These are phyloP conservation scores for Claviceps pusilla DNA, from an alignment of 2,329 filamentous ascomycete genomes.

Conservation along the genomic window DNA sequence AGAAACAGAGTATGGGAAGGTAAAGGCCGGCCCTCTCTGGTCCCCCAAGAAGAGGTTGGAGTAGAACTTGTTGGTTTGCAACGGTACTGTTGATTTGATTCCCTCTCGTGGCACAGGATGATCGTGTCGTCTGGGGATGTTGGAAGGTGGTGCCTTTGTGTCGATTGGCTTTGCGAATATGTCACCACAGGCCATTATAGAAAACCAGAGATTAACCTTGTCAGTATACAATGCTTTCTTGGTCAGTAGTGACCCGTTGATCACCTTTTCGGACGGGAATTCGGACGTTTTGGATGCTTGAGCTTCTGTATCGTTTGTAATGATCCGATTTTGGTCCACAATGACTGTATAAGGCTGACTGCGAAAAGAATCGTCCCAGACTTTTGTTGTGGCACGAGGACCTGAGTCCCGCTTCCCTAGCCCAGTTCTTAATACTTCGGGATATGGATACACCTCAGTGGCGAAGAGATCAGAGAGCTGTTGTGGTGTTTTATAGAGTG, in stretches of 20 bases:
- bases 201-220: neutral
- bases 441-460: neutral
- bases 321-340: neutral
- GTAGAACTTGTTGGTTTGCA: slow-evolving; percentile 70
- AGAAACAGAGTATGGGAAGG: slow-evolving; percentile 57
- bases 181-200: slow-evolving; percentile 21
- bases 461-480: neutral
- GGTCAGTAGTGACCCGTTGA: neutral
- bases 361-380: neutral
- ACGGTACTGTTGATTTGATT: slow-evolving; percentile 31
- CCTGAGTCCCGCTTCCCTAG: neutral
- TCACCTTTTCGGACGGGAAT: no score
- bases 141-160: slow-evolving; percentile 32
- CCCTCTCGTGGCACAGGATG: slow-evolving; percentile 44
- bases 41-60: slow-evolving; percentile 64
- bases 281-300: neutral
- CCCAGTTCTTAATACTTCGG: neutral
- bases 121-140: slow-evolving; percentile 32
- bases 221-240: neutral
- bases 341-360: neutral
- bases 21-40: slow-evolving; percentile 55
- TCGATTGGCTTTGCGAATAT: slow-evolving; percentile 44
- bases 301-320: neutral
- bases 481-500: neutral
- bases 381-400: neutral